Percentiles rank a stretch among this genome's conserved stretches.
phyloP scores from a whole-genome alignment of 345 rosid species.

The Euphorbia lathyris region DNA sequence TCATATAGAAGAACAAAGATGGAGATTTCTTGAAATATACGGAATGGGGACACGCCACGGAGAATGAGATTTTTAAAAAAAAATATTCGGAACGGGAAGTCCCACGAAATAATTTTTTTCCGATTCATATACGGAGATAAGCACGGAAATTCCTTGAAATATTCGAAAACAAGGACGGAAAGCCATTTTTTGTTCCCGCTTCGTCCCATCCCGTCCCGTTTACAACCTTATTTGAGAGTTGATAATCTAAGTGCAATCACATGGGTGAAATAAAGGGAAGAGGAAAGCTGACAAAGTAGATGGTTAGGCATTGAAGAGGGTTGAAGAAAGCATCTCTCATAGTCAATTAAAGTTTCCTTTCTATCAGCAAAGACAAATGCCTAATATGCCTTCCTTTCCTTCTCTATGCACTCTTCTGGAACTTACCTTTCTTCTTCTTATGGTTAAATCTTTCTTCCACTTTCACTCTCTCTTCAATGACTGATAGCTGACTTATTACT shows the following conservation, averaged over 20 bases:
- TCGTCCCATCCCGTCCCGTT: too few relatives aligned
- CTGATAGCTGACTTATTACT: slow-evolving; percentile 33
- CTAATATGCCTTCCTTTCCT: slow-evolving; percentile 78
- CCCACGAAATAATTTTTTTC: too few relatives aligned
- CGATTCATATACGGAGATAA: too few relatives aligned
- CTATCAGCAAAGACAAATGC: slow-evolving; percentile 52
- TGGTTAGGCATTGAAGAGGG: slow-evolving; percentile 3
- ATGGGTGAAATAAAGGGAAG: slow-evolving; percentile 14
- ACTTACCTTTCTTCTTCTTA: slow-evolving; percentile 37
- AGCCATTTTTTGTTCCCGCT: too few relatives aligned
- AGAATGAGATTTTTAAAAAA: too few relatives aligned
- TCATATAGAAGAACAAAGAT: too few relatives aligned
- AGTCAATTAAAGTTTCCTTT: slow-evolving; percentile 45
- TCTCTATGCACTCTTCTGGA: slow-evolving; percentile 62
- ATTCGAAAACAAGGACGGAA: too few relatives aligned
- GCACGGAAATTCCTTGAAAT: too few relatives aligned
- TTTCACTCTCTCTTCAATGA: slow-evolving; percentile 60
- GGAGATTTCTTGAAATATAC: too few relatives aligned
- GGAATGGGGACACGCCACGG: too few relatives aligned
- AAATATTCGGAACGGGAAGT: too few relatives aligned
- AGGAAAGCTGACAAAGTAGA: slow-evolving; percentile 9
- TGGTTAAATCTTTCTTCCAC: slow-evolving; percentile 45
- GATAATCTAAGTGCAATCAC: slow-evolving; percentile 12
- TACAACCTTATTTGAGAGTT: too few relatives aligned
- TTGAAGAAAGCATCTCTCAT: slow-evolving; percentile 23